These are phyloP conservation scores for Suillus subaureus DNA, from an alignment of 768 basidiomycete genomes.

Conservation along the genomic window DNA sequence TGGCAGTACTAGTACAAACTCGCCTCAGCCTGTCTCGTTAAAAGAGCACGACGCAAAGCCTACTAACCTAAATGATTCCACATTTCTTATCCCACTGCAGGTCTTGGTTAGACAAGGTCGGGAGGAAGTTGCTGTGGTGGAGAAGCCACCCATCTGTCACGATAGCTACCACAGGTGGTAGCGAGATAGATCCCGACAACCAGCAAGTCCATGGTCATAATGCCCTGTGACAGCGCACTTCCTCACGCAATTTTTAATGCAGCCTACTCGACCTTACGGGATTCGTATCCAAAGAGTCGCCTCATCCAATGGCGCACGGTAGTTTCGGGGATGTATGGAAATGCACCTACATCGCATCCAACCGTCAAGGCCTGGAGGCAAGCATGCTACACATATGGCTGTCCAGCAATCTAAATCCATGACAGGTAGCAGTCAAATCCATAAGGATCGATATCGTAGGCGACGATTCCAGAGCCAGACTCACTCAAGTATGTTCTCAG, in stretches of 20 bases:
- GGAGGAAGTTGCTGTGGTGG: background rate
- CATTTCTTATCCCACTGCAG: background rate
- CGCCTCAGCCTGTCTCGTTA: too few relatives aligned
- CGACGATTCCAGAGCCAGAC: background rate
- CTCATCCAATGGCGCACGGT: slow-evolving; percentile 8
- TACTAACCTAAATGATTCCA: background rate
- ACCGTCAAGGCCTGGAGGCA: background rate
- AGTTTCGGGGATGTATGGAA: slow-evolving; percentile 13
- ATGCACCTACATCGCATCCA: background rate
- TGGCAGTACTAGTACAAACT: too few relatives aligned
- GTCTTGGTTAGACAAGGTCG: background rate
- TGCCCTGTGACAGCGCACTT: background rate
- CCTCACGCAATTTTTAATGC: background rate
- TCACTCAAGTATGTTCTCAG: background rate
- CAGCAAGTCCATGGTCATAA: background rate
- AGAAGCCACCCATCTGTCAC: background rate
- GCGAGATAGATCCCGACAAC: background rate
- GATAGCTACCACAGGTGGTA: too few relatives aligned
- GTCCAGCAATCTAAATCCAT: background rate
- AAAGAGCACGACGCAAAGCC: background rate
- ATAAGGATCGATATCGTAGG: slow-evolving; percentile 6
- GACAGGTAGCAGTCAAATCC: slow-evolving; percentile 11
- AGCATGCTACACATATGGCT: background rate
- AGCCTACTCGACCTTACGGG: slow-evolving; percentile 7
- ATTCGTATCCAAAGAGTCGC: background rate